phyloP scores from a whole-genome alignment of 805 yeast species.

The Peterozyma xylosa region DNA sequence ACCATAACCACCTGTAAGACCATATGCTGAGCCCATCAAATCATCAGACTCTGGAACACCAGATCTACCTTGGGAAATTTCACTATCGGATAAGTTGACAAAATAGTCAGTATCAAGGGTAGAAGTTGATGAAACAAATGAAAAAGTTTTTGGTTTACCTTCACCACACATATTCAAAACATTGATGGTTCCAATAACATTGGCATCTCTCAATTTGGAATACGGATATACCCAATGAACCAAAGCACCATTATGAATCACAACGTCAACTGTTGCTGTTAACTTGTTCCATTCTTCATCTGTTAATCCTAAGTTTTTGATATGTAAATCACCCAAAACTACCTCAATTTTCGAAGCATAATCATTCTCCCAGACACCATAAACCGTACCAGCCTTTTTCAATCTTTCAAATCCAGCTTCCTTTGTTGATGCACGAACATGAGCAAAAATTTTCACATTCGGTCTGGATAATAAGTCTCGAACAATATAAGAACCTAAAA shows the following conservation, averaged over 20 bases:
- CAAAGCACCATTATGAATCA: constrained; percentile 94
- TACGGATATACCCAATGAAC: constrained; percentile 99
- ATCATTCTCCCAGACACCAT: constrained; percentile 69
- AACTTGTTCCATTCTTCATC: constrained; percentile 51
- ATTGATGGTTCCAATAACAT: constrained; percentile 82
- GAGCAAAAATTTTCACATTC: constrained; percentile 66
- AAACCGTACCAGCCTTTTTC: constrained; percentile 65
- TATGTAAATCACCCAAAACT: constrained; percentile 77
- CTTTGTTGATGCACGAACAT: constrained; percentile 77
- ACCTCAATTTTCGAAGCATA: constrained; percentile 56
- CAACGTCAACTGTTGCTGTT: constrained; percentile 59
- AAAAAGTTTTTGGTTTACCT: constrained; percentile 80
- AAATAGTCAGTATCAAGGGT: constrained; percentile 80
- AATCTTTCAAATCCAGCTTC: constrained; percentile 72
- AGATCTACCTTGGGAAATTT: constrained; percentile 50
- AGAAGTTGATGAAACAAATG: constrained; percentile 95
- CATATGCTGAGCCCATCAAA: constrained; percentile 70
- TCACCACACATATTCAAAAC: constrained; percentile 68
- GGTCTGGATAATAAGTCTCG: constrained; percentile 63
- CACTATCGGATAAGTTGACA: constrained; percentile 66
- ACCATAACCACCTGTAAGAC: constrained; percentile 91
- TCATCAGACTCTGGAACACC: constrained; percentile 85
- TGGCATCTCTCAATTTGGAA: constrained; percentile 82
- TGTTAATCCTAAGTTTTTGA: constrained; percentile 62
- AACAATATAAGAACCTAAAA: constrained; percentile 84